A percentile compares a stretch with the other conserved stretches of the same genome.
Evolutionary conservation across 2,329 filamentous ascomycete genomes (phyloP).

Genomic region (Calonectria montana): DNA sequence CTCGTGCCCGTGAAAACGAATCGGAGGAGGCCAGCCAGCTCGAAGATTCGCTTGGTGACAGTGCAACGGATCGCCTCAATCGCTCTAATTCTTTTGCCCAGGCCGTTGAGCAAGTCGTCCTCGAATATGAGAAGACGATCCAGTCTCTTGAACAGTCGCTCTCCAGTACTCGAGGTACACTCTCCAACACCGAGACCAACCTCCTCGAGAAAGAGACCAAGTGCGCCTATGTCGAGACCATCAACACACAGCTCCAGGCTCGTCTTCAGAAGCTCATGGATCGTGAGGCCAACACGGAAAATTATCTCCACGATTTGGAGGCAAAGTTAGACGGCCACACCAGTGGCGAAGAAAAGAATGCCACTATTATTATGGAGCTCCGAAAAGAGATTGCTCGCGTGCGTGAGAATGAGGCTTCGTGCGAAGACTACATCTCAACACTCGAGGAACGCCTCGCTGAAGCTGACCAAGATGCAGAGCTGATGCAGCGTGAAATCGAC

Average conservation of each 20-base stretch:
- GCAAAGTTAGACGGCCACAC: slow-evolving; percentile 89
- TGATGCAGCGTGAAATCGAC: slow-evolving; percentile 97
- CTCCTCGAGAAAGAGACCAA: slow-evolving; percentile 94
- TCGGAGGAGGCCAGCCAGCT: slow-evolving; percentile 66
- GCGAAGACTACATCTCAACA: slow-evolving; percentile 97
- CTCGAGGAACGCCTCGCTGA: slow-evolving; percentile 95
- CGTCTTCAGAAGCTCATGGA: slow-evolving; percentile 94
- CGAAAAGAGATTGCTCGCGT: slow-evolving; percentile 91
- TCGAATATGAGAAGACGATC: slow-evolving; percentile 99
- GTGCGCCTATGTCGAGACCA: slow-evolving; percentile 91
- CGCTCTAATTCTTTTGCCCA: slow-evolving; percentile 96
- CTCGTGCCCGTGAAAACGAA: slow-evolving; percentile 82
- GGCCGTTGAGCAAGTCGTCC: slow-evolving; percentile 93
- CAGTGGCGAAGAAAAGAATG: slow-evolving; percentile 92
- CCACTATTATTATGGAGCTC: slow-evolving; percentile 84
- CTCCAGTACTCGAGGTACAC: slow-evolving; percentile 84
- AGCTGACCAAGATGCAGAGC: slow-evolving; percentile 92
- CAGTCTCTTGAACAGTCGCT: slow-evolving; percentile 92
- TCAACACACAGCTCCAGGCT: slow-evolving; percentile 88
- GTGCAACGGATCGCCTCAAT: slow-evolving; percentile 87
- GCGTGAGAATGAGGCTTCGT: slow-evolving; percentile 88
- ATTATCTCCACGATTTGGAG: slow-evolving; percentile 92
- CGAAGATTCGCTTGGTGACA: slow-evolving; percentile 75
- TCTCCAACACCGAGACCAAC: slow-evolving; percentile 86
- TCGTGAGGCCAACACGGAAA: slow-evolving; percentile 90